Conservation (phyloP, 331 rosid genomes). For the Rosa hybrid region DNA sequence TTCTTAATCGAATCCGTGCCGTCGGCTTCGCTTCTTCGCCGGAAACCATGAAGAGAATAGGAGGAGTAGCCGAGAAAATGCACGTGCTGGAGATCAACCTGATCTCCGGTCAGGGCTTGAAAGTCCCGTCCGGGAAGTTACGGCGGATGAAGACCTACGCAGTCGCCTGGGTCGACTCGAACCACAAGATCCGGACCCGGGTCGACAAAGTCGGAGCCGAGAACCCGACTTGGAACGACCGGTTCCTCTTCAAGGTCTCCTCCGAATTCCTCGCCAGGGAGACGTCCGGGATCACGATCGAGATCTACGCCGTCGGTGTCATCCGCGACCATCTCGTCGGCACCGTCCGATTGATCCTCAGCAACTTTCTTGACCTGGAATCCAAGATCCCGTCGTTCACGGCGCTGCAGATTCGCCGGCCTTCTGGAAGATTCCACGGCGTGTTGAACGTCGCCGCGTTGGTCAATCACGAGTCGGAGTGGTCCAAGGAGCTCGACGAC, state of each 20-base stretch:
- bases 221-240: conserved; percentile 95
- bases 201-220: conserved; percentile 65
- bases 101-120: conserved; percentile 85
- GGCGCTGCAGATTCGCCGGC: conserved; percentile 77
- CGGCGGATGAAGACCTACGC: conserved; percentile 69
- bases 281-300: conserved; percentile 64
- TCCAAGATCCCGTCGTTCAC: conserved; percentile 58
- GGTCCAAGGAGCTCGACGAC: conserved; percentile 39
- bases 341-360: conserved; percentile 68
- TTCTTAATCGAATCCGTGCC: conserved; percentile 9
- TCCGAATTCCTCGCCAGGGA: conserved; percentile 68
- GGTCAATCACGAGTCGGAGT: conserved; percentile 43
- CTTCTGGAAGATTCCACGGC: conserved; percentile 83
- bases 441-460: conserved; percentile 68
- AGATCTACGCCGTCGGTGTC: conserved; percentile 67
- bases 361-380: conserved; percentile 46
- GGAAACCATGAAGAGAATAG: conserved; percentile 31
- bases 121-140: conserved; percentile 43
- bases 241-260: conserved; percentile 75
- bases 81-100: conserved; percentile 80
- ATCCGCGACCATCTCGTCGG: conserved; percentile 68
- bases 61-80: conserved; percentile 27
- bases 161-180: conserved; percentile 58
- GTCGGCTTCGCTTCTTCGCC: conserved; percentile 31
- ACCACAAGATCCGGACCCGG: conserved; percentile 64